Evolutionary conservation across 176 grass and related monocot species (phyloP), one percentile per base, ranked within the genome.

Genomic region (Aegilops bicornis): DNA sequence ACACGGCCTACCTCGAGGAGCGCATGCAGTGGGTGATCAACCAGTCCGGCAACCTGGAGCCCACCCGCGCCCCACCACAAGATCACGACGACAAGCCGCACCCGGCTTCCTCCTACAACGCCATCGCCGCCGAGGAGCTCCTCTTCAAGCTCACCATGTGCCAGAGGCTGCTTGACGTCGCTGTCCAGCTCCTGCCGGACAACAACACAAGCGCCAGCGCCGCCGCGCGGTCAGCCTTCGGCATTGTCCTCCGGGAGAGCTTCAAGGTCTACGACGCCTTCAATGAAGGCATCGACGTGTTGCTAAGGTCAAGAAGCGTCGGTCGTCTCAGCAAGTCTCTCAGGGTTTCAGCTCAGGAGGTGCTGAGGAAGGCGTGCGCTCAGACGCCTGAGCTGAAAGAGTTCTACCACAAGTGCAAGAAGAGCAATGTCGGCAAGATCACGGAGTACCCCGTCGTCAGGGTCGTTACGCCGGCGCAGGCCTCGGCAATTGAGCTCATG

Each of bases 371-470:
- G 89, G 88, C 97, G 25, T 90, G 90, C 56, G 32, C 17, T 4
- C 97, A 99, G 83, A 94, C 97, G 29, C 69, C 80, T 6, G 83
- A 85, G 68, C 90, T 99, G 29, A 88, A 85, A 37, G 92, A 96
- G 83, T 99, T 99, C 79, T 99, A 96, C 86, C 87, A 96, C 50
- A 94, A 85, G 73, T 96, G 94, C 80, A 93, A 96, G 90, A 87
- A 54, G 85, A 91, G 65, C 79, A 85, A 67, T 74, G 88, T 45
- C 1, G 86, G 80, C 64, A 90, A 88, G 83, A 86, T 76, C 84
- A 78, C 94, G 54, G 97, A 99, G 12, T 96, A 99, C 82, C 97
- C 97, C n/a, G 25, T 83, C 64, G 94, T 99, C 12, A 89, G 88
- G 84, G 65, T 96, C 82, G 69, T 99, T 79, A 94, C 89, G n/a